A percentile compares a stretch with the other conserved stretches of the same genome.
phyloP scores from a whole-genome alignment of 2,329 filamentous ascomycete genomes.

The Cytospora piceae region DNA sequence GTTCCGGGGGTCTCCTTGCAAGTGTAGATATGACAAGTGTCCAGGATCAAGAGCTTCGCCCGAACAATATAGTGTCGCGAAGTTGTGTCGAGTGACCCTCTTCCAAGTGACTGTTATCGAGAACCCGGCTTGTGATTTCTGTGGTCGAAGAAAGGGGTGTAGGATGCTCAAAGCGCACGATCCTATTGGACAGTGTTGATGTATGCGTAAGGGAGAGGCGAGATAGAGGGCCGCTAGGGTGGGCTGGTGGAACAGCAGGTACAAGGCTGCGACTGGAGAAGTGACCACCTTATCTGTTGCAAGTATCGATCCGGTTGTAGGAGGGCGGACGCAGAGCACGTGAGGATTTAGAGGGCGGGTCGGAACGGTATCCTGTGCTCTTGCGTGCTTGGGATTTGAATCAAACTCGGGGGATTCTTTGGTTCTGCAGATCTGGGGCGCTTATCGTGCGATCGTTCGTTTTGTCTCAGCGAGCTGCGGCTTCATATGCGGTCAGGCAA shows the following conservation, averaged over 20 bases:
- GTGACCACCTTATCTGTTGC: conserved; percentile 18
- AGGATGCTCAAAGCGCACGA: conserved; percentile 25
- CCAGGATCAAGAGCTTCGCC: conserved; percentile 27
- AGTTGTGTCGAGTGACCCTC: conserved; percentile 38
- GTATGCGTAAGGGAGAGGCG: conserved; percentile 31
- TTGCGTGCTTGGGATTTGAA: conserved; percentile 16
- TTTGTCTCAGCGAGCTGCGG: conserved; percentile 11
- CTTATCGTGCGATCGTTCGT: conserved; percentile 13
- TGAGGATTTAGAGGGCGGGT: conserved; percentile 7
- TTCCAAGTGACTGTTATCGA: conserved; percentile 30
- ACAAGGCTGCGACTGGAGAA: conserved; percentile 25
- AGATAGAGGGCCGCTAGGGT: conserved; percentile 31
- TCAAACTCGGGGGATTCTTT: conserved; percentile 12
- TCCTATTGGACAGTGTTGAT: conserved; percentile 32
- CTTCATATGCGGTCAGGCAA: conserved; percentile 14
- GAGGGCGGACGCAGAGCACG: conserved; percentile 22
- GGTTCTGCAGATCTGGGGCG: conserved; percentile 12
- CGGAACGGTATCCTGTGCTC: conserved; percentile 22
- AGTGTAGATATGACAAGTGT: not conserved
- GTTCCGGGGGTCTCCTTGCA: conserved; percentile 10
- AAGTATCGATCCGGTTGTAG: conserved; percentile 17
- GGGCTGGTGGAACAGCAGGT: conserved; percentile 27
- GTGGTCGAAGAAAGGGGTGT: conserved; percentile 24
- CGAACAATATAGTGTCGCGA: conserved; percentile 22
- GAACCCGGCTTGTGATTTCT: conserved; percentile 36